Conservation (phyloP, 306 rosid species). For the Amphicarpaea edgeworthii region DNA sequence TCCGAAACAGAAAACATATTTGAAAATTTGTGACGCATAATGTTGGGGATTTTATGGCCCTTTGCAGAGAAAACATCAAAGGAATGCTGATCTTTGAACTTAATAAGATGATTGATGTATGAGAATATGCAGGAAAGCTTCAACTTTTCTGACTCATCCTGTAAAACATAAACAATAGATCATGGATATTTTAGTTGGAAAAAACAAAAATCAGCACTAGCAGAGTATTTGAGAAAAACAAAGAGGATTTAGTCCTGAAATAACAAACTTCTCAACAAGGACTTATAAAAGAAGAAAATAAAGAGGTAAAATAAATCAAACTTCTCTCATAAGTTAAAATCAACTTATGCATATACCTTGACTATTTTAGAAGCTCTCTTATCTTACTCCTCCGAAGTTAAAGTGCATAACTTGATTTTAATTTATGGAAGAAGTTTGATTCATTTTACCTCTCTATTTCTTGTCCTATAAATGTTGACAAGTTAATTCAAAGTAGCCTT, state of each 20-base stretch:
- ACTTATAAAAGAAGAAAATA: not conserved
- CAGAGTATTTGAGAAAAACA: not conserved
- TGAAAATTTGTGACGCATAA: constrained; percentile 60
- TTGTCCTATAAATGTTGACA: not conserved
- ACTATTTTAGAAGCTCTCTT: not conserved
- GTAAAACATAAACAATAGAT: constrained; percentile 32
- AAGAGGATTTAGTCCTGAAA: constrained; percentile 2
- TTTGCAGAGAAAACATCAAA: constrained; percentile 59
- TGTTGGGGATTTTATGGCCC: constrained; percentile 66
- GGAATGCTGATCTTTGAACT: constrained; percentile 74
- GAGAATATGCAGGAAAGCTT: constrained; percentile 67
- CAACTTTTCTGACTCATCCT: constrained; percentile 81
- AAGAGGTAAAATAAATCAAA: not conserved
- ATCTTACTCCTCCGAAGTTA: not conserved
- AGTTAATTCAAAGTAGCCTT: not conserved
- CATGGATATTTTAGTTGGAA: not conserved
- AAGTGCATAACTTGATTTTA: not conserved
- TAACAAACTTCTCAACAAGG: not conserved
- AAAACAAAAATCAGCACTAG: not conserved
- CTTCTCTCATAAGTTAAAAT: not conserved
- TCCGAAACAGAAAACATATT: constrained; percentile 58
- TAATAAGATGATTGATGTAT: constrained; percentile 79
- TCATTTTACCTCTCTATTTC: not conserved
- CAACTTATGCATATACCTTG: not conserved
- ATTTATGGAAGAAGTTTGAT: not conserved